Conservation (phyloP, 2,329 filamentous ascomycete species). For the Knufia petricola region DNA sequence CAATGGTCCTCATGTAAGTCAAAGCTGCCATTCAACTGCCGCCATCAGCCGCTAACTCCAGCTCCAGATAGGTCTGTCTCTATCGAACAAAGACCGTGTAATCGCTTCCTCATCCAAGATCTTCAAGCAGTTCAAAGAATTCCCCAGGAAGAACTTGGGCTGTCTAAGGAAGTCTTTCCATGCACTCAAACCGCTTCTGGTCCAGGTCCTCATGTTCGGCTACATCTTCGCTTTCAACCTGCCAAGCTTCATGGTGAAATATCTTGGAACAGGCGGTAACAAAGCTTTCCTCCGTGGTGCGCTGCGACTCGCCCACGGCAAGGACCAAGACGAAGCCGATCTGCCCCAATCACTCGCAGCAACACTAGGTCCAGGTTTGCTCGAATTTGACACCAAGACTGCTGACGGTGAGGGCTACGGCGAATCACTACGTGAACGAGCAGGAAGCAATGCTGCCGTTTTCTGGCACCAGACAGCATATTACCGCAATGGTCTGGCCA, state of each 20-base stretch:
- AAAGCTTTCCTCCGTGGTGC: constrained; percentile 37
- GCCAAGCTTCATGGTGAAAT: constrained; percentile 36
- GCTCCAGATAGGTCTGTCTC: constrained; percentile 33
- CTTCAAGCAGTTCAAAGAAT: constrained; percentile 38
- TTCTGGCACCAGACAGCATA: constrained; percentile 44
- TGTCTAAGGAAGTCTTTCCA: constrained; percentile 37
- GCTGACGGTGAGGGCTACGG: constrained; percentile 30
- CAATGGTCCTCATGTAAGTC: constrained; percentile 44
- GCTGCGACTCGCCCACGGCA: constrained; percentile 33
- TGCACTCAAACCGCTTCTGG: constrained; percentile 38
- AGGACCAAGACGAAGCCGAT: constrained; percentile 27
- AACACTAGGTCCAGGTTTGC: constrained; percentile 41
- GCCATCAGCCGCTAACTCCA: constrained; percentile 1
- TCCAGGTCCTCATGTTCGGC: constrained; percentile 41
- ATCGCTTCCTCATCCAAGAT: constrained; percentile 40
- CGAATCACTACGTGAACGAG: constrained; percentile 32
- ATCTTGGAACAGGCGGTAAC: constrained; percentile 41
- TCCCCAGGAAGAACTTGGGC: constrained; percentile 35
- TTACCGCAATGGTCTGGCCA: constrained; percentile 43
- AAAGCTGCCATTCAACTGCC: neutral
- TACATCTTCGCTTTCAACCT: constrained; percentile 49
- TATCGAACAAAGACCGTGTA: constrained; percentile 34
- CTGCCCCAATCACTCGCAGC: constrained; percentile 42
- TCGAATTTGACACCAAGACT: constrained; percentile 34
- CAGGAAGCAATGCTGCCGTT: constrained; percentile 30